Conservation (phyloP, 441 rosid species). For the Melastoma candidum region DNA sequence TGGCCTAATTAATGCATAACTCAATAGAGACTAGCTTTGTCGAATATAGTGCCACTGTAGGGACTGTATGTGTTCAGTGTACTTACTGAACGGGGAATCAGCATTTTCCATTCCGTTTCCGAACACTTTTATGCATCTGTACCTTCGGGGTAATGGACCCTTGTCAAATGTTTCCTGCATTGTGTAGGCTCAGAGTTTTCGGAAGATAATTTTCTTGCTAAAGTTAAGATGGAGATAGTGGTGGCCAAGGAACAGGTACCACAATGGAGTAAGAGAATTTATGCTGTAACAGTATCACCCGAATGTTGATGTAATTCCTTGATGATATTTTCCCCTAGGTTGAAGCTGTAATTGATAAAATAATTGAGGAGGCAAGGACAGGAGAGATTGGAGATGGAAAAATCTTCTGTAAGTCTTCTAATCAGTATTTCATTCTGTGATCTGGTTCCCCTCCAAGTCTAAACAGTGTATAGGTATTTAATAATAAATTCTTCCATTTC, state of each 20-base stretch:
- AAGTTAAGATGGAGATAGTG: constrained; percentile 84
- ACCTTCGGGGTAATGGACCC: not conserved
- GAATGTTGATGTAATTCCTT: not conserved
- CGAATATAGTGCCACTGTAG: constrained; percentile 9
- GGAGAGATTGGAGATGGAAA: constrained; percentile 97
- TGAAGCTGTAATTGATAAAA: constrained; percentile 63
- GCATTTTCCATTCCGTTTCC: not conserved
- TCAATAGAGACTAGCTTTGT: too few relatives aligned
- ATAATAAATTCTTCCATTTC: not conserved
- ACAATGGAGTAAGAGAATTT: not conserved
- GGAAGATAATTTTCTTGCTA: constrained; percentile 79
- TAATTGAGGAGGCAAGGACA: constrained; percentile 67
- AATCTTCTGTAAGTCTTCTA: constrained; percentile 51
- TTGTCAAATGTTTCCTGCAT: constrained; percentile 8
- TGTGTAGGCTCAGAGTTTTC: constrained; percentile 80
- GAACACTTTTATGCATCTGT: constrained; percentile 2
- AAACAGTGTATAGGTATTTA: not conserved
- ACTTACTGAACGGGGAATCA: not conserved
- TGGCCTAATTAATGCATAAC: too few relatives aligned
- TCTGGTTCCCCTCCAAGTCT: not conserved
- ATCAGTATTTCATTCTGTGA: not conserved
- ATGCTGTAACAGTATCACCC: too few relatives aligned
- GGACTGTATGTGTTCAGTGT: not conserved
- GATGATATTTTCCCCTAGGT: constrained; percentile 32
- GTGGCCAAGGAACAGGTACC: constrained; percentile 75